phyloP scores from a whole-genome alignment of 768 basidiomycete genomes.

The Suillus tomentosus region DNA sequence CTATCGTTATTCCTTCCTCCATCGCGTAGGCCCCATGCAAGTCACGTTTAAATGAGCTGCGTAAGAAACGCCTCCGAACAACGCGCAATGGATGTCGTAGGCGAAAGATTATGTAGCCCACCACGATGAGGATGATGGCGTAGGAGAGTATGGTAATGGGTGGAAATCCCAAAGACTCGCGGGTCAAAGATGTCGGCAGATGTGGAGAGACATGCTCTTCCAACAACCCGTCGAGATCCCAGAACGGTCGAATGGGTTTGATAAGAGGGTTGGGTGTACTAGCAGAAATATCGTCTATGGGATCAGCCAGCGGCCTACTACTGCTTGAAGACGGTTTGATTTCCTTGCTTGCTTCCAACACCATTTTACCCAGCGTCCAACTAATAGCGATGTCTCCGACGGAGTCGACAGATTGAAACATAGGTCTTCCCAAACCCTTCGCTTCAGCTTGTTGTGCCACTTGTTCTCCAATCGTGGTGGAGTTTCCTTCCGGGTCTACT shows the following conservation, averaged over 20 bases:
- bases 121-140: slow-evolving; percentile 41
- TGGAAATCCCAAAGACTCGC: slow-evolving; percentile 73
- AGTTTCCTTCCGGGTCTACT: slow-evolving; percentile 82
- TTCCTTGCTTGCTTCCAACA: slow-evolving; percentile 92
- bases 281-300: slow-evolving; percentile 65
- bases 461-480: slow-evolving; percentile 65
- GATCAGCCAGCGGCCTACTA: slow-evolving; percentile 66
- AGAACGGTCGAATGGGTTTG: slow-evolving; percentile 64
- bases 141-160: slow-evolving; percentile 64
- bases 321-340: slow-evolving; percentile 52
- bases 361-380: slow-evolving; percentile 99
- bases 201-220: slow-evolving; percentile 69
- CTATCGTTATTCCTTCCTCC: slow-evolving; percentile 44
- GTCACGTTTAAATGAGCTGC: slow-evolving; percentile 39
- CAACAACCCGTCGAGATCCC: slow-evolving; percentile 54
- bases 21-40: slow-evolving; percentile 38
- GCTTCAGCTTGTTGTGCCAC: slow-evolving; percentile 74
- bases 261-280: slow-evolving; percentile 50
- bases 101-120: slow-evolving; percentile 51
- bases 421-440: slow-evolving; percentile 80
- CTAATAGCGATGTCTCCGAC: slow-evolving; percentile 92
- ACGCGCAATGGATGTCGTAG: slow-evolving; percentile 58
- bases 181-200: slow-evolving; percentile 61
- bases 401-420: slow-evolving; percentile 93
- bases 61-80: slow-evolving; percentile 45